A percentile compares a stretch with the other conserved stretches of the same genome.
These are phyloP conservation scores for Ophiocordyceps unilateralis DNA, from an alignment of 2,329 filamentous ascomycete genomes.

Conservation along the genomic window DNA sequence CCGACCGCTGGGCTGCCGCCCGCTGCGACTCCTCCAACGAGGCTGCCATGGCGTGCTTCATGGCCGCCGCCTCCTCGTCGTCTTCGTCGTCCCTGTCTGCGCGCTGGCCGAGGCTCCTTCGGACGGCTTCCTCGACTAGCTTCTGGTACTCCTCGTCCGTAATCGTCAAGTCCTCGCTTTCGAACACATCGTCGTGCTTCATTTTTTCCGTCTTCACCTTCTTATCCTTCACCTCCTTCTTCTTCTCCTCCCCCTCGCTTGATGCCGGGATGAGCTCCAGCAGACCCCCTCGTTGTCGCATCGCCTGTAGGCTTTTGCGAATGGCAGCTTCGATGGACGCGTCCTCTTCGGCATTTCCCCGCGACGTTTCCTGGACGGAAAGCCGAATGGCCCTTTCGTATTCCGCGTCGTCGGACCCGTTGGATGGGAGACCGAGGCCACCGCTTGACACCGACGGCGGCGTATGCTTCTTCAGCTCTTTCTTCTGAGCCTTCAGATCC, in stretches of 20 bases:
- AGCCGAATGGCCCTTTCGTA: constrained; percentile 55
- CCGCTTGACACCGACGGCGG: constrained; percentile 3
- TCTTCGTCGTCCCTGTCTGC: constrained; percentile 3
- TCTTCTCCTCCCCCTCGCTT: not conserved
- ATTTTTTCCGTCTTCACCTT: not conserved
- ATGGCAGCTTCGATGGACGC: constrained; percentile 56
- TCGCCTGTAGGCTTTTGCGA: constrained; percentile 48
- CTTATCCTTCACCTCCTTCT: too few relatives aligned
- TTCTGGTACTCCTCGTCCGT: constrained; percentile 41
- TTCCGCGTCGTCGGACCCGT: constrained; percentile 33
- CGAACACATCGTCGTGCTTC: constrained; percentile 15
- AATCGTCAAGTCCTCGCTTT: constrained; percentile 25
- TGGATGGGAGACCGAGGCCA: constrained; percentile 2
- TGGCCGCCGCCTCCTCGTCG: constrained; percentile 23
- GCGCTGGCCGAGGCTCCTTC: constrained; percentile 25
- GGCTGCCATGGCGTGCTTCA: constrained; percentile 27
- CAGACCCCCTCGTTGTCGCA: constrained; percentile 15
- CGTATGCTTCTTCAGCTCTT: constrained; percentile 19
- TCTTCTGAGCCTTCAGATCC: constrained; percentile 29
- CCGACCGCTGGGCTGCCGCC: constrained; percentile 27
- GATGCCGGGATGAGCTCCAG: constrained; percentile 8
- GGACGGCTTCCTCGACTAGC: constrained; percentile 37
- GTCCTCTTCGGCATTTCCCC: constrained; percentile 53
- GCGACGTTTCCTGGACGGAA: constrained; percentile 54
- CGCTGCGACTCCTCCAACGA: constrained; percentile 25